These are phyloP conservation scores for Syncephalastrum monosporum DNA, from an alignment of 371 early-diverging fungal species.

Conservation along the genomic window DNA sequence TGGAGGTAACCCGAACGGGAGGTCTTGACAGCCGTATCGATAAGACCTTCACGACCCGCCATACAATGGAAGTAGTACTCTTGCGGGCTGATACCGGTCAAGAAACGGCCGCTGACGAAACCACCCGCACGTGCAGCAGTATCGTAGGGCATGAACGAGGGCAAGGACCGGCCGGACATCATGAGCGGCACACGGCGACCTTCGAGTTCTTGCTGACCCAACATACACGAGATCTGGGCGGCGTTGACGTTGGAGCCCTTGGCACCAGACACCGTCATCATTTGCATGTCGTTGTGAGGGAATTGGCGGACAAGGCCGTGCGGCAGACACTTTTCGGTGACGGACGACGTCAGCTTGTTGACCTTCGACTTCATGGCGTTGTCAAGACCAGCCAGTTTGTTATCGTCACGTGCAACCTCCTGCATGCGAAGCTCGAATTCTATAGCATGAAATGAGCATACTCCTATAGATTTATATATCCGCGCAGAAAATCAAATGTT, in stretches of 20 bases:
- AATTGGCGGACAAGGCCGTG: constrained; percentile 80
- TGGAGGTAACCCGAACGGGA: constrained; percentile 99
- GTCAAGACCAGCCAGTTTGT: constrained; percentile 89
- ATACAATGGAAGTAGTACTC: constrained; percentile 95
- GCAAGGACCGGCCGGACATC: constrained; percentile 97
- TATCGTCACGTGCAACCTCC: constrained; percentile 80
- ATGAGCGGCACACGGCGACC: constrained; percentile 99
- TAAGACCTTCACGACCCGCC: constrained; percentile 99
- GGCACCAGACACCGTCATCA: constrained; percentile 99
- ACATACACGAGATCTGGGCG: constrained; percentile 97
- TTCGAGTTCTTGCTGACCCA: constrained; percentile 99
- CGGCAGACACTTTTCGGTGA: constrained; percentile 86
- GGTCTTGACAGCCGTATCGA: constrained; percentile 99
- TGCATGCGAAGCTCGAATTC: constrained; percentile 79
- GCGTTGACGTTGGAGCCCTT: constrained; percentile 99
- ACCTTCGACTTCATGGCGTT: constrained; percentile 86
- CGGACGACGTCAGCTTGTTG: constrained; percentile 80
- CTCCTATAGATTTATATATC: too few relatives aligned
- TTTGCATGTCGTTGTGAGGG: constrained; percentile 98
- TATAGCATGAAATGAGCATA: constrained; percentile 9
- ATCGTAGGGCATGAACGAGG: constrained; percentile 93
- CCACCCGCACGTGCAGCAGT: constrained; percentile 95
- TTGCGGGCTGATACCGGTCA: constrained; percentile 98
- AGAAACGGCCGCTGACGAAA: constrained; percentile 98
- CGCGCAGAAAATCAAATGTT: background rate